A percentile compares a stretch with the other conserved stretches of the same genome.
Evolutionary conservation across 1,139 yeast genomes (phyloP).

Genomic region (Scheffersomyces stambukii): DNA sequence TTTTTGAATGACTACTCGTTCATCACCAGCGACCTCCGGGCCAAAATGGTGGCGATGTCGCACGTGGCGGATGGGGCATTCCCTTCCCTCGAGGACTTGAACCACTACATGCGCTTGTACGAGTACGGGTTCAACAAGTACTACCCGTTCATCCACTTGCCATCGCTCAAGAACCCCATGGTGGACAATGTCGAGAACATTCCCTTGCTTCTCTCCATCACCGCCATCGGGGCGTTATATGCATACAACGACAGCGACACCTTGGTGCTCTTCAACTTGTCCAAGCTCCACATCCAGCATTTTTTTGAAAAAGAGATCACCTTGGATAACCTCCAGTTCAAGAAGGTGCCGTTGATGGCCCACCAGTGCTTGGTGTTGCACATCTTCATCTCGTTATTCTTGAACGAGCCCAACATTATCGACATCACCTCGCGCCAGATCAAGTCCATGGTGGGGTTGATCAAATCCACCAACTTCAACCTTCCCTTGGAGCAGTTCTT

Average conservation of each 20-base stretch:
- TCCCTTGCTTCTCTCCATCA: slow-evolving; percentile 76
- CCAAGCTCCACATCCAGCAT: slow-evolving; percentile 73
- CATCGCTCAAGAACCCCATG: slow-evolving; percentile 54
- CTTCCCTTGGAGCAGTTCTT: slow-evolving; percentile 61
- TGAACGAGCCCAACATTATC: slow-evolving; percentile 69
- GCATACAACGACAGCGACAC: slow-evolving; percentile 80
- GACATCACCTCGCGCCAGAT: slow-evolving; percentile 74
- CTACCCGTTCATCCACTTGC: slow-evolving; percentile 79
- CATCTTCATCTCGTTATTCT: slow-evolving; percentile 77
- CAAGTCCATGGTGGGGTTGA: slow-evolving; percentile 72
- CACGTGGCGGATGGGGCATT: slow-evolving; percentile 51
- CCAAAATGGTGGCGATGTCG: slow-evolving; percentile 49
- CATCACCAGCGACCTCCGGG: slow-evolving; percentile 50
- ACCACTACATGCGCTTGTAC: slow-evolving; percentile 66
- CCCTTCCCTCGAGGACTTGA: slow-evolving; percentile 72
- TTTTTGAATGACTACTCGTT: slow-evolving; percentile 13
- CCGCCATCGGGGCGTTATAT: slow-evolving; percentile 86
- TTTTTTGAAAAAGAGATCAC: slow-evolving; percentile 60
- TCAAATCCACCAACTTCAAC: slow-evolving; percentile 72
- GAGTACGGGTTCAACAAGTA: slow-evolving; percentile 73
- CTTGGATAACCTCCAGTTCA: slow-evolving; percentile 44
- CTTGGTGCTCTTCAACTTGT: slow-evolving; percentile 68
- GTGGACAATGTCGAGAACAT: slow-evolving; percentile 59
- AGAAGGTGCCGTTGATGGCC: slow-evolving; percentile 79
- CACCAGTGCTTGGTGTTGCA: slow-evolving; percentile 81